Conservation (phyloP, 192 early-diverging fungal species). For the Kickxella alabastrina region DNA sequence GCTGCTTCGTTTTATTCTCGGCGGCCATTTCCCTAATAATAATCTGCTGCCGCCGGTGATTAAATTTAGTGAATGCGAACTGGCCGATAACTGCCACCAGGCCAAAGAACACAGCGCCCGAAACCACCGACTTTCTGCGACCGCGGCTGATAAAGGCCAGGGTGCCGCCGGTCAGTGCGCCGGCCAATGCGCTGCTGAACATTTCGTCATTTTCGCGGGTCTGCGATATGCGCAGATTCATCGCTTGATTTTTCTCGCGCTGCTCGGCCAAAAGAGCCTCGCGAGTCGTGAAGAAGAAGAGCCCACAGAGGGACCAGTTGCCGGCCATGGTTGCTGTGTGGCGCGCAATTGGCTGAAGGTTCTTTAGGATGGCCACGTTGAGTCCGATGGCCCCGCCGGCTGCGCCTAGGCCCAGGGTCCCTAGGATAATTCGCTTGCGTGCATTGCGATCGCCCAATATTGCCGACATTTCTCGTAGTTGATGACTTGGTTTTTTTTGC, state of each 20-base stretch:
- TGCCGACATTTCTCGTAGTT: neutral
- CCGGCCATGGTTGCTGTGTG: constrained; percentile 35
- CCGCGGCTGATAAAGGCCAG: constrained; percentile 54
- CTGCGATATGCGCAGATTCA: constrained; percentile 56
- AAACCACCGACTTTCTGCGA: constrained; percentile 49
- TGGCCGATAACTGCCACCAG: constrained; percentile 53
- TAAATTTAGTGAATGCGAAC: constrained; percentile 35
- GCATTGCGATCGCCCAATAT: constrained; percentile 16
- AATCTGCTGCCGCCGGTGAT: constrained; percentile 52
- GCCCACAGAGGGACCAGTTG: constrained; percentile 41
- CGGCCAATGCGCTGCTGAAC: constrained; percentile 60
- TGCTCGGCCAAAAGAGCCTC: constrained; percentile 62
- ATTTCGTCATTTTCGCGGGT: constrained; percentile 60
- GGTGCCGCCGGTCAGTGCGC: constrained; percentile 57
- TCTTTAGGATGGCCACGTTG: constrained; percentile 36
- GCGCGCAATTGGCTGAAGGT: constrained; percentile 39
- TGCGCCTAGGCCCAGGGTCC: constrained; percentile 23
- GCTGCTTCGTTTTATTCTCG: neutral
- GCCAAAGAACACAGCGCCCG: constrained; percentile 59
- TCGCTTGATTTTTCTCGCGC: constrained; percentile 47
- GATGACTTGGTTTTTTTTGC: no score
- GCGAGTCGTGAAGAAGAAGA: constrained; percentile 48
- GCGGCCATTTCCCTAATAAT: constrained; percentile 43
- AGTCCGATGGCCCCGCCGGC: constrained; percentile 31
- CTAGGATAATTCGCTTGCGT: constrained; percentile 27